These are phyloP conservation scores for Coniochaeta hoffmannii DNA, from an alignment of 2,329 filamentous ascomycete species.

Conservation along the genomic window DNA sequence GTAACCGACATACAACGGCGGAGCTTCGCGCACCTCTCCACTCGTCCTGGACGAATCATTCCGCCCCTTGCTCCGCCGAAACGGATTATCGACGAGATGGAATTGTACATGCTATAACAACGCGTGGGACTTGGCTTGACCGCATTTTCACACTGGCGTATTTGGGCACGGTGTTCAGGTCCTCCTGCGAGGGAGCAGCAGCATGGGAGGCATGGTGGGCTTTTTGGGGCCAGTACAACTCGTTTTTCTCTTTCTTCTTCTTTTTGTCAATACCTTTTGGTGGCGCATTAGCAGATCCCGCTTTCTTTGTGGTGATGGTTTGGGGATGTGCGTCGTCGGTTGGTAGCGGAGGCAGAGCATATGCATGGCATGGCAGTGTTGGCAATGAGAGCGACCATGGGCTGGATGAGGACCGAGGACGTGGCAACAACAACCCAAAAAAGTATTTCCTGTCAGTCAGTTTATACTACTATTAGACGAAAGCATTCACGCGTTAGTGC, in stretches of 20 bases:
- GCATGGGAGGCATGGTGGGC: background rate
- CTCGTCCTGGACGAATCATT: too few species aligned
- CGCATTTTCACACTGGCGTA: background rate
- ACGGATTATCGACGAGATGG: background rate
- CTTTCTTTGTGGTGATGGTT: conserved; percentile 2
- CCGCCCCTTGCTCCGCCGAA: too few species aligned
- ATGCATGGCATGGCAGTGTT: background rate
- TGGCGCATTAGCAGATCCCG: background rate
- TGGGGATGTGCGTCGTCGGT: background rate
- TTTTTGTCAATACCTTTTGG: conserved; percentile 6
- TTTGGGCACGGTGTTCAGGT: background rate
- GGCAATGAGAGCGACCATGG: background rate
- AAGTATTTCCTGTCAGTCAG: background rate
- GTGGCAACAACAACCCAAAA: conserved; percentile 6
- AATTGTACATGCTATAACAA: background rate
- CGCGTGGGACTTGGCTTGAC: background rate
- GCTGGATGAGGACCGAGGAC: conserved; percentile 2
- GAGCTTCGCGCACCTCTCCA: background rate
- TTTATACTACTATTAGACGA: background rate
- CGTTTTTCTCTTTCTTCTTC: conserved; percentile 6
- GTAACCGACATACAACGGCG: background rate
- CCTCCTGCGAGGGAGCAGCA: background rate
- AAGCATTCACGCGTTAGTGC: background rate
- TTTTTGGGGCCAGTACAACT: background rate
- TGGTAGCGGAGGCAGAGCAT: background rate